These are phyloP conservation scores for Claviceps sp. DNA, from an alignment of 2,329 filamentous ascomycete genomes.

Conservation along the genomic window DNA sequence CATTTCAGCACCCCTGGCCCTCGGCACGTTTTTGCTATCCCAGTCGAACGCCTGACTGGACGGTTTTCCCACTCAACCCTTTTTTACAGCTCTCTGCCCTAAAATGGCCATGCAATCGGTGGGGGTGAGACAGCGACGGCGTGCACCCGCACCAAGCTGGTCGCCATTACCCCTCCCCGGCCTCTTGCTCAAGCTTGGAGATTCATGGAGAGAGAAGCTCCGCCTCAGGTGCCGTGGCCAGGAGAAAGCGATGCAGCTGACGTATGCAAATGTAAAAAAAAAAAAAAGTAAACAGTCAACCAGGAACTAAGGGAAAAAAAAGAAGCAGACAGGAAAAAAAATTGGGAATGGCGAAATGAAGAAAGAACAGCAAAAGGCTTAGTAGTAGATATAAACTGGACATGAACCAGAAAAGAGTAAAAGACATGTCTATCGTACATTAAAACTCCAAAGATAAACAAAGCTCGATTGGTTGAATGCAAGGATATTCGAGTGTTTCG, in stretches of 20 bases:
- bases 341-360: neutral
- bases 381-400: neutral
- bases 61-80: neutral
- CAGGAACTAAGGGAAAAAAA: neutral
- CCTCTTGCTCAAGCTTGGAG: neutral
- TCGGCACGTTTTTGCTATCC: neutral
- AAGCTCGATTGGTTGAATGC: neutral
- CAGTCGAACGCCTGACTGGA: neutral
- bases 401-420: neutral
- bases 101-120: neutral
- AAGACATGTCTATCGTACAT: neutral
- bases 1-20: neutral
- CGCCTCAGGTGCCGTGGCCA: neutral
- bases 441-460: neutral
- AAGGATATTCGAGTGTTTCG: neutral
- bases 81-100: neutral
- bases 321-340: neutral
- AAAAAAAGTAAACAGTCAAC: neutral
- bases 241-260: neutral
- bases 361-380: neutral
- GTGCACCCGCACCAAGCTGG: neutral
- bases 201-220: neutral
- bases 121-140: neutral
- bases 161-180: neutral
- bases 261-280: neutral